phyloP scores from a whole-genome alignment of 495 filamentous ascomycete genomes.

The Penicillium subrubescens region DNA sequence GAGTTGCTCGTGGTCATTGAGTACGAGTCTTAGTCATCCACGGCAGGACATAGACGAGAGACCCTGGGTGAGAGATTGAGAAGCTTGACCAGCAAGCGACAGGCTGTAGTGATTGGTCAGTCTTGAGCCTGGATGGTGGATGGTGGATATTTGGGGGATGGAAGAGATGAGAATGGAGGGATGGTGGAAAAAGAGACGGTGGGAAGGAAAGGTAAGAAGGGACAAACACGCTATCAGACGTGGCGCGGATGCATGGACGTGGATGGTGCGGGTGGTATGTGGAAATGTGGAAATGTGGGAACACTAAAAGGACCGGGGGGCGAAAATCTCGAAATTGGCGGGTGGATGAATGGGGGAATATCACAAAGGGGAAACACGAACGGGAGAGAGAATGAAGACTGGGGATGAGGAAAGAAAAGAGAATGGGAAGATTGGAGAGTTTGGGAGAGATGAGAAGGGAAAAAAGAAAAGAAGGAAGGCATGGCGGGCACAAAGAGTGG shows the following conservation, averaged over 20 bases:
- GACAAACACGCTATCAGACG: slow-evolving; percentile 18
- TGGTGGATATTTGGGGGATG: not conserved
- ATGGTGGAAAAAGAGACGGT: not conserved
- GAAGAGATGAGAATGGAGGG: not conserved
- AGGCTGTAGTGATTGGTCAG: slow-evolving; percentile 21
- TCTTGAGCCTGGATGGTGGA: not conserved
- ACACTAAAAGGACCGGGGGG: slow-evolving; percentile 22
- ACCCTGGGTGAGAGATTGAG: not conserved
- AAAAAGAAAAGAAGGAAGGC: slow-evolving; percentile 22
- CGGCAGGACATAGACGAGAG: slow-evolving; percentile 17
- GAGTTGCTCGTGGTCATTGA: slow-evolving; percentile 57
- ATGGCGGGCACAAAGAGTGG: slow-evolving; percentile 31
- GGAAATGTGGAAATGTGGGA: slow-evolving; percentile 17
- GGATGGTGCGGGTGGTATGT: slow-evolving; percentile 20
- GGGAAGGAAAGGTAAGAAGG: not conserved
- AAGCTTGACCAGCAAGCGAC: slow-evolving; percentile 3
- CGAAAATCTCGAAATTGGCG: slow-evolving; percentile 32
- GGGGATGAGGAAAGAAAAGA: not conserved
- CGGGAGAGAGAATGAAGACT: not conserved
- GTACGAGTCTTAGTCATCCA: slow-evolving; percentile 44
- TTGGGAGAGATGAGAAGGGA: slow-evolving; percentile 10
- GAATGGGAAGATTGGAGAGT: not conserved
- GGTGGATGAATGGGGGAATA: slow-evolving; percentile 16
- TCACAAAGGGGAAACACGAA: slow-evolving; percentile 1
- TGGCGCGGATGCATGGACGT: slow-evolving; percentile 30